phyloP scores from a whole-genome alignment of 2,329 filamentous ascomycete genomes.

The Delphinella strobiligena region DNA sequence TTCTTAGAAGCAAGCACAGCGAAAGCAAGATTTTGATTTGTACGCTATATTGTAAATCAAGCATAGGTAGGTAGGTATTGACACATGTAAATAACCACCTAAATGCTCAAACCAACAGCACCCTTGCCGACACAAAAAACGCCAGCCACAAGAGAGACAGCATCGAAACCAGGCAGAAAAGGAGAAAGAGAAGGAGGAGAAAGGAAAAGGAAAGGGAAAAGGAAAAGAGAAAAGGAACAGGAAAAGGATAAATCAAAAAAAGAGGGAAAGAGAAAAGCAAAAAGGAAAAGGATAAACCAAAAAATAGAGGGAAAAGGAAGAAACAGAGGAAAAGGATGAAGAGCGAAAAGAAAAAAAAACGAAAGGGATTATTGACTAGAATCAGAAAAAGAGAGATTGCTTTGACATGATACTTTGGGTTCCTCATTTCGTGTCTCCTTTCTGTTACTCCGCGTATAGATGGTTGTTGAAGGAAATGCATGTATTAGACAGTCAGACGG shows the following conservation, averaged over 20 bases:
- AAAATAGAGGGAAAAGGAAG: neutral
- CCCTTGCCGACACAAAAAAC: too few relatives aligned
- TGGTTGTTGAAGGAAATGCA: neutral
- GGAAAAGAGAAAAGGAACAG: neutral
- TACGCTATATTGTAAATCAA: too few relatives aligned
- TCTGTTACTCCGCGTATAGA: neutral
- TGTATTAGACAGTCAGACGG: too few relatives aligned
- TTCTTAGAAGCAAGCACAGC: too few relatives aligned
- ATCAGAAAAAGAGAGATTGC: neutral
- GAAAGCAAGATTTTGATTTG: too few relatives aligned
- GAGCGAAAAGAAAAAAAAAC: slow-evolving; percentile 1
- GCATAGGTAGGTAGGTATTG: too few relatives aligned
- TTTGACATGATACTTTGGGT: neutral
- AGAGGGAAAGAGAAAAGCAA: neutral
- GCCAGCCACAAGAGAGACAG: too few relatives aligned
- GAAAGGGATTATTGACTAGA: neutral
- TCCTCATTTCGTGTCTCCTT: neutral
- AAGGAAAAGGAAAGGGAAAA: neutral
- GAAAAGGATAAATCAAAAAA: slow-evolving; percentile 2
- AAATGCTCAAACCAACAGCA: too few relatives aligned
- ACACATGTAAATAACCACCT: too few relatives aligned
- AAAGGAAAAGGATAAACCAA: slow-evolving; percentile 1
- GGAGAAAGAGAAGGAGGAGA: neutral
- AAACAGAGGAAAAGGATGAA: neutral
- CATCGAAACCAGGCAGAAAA: too few relatives aligned